Conservation (phyloP, 2,329 filamentous ascomycete genomes). For the Neocatenulostroma microsporum region DNA sequence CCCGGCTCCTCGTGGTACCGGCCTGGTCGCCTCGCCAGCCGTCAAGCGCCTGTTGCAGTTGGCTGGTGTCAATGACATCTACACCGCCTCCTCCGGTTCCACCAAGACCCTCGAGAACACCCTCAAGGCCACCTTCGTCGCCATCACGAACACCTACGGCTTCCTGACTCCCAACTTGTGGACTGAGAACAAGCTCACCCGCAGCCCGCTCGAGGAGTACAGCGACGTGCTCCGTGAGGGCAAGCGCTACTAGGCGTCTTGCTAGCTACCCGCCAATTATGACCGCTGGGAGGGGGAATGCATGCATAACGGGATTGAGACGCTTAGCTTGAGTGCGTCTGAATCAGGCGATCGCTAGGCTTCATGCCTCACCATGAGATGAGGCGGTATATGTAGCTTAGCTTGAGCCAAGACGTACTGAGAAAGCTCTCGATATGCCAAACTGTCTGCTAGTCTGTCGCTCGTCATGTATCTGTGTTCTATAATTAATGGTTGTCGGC, state of each 20-base stretch:
- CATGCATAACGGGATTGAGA: no score
- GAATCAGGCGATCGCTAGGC: slow-evolving; percentile 31
- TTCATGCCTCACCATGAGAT: slow-evolving; percentile 28
- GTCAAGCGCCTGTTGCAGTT: slow-evolving; percentile 99
- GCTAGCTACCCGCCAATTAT: not conserved
- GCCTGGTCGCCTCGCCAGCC: slow-evolving; percentile 95
- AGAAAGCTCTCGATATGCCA: no score
- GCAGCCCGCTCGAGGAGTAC: slow-evolving; percentile 94
- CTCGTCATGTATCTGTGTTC: no score
- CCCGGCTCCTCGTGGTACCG: slow-evolving; percentile 96
- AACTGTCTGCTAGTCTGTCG: no score
- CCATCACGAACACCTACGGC: slow-evolving; percentile 98
- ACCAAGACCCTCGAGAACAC: slow-evolving; percentile 99
- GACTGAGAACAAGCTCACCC: slow-evolving; percentile 94
- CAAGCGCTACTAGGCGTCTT: slow-evolving; percentile 56
- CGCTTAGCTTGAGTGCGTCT: slow-evolving; percentile 20
- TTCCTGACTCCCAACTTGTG: slow-evolving; percentile 99
- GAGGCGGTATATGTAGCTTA: slow-evolving; percentile 28
- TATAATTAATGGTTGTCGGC: no score
- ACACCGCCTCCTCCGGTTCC: slow-evolving; percentile 94
- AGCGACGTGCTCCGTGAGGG: slow-evolving; percentile 79
- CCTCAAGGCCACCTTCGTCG: slow-evolving; percentile 97
- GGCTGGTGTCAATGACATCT: slow-evolving; percentile 95
- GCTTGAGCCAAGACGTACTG: slow-evolving; percentile 34
- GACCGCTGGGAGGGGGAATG: slow-evolving; percentile 3